Evolutionary conservation across 768 basidiomycete species (phyloP).

Genomic region (Mycena floridula): DNA sequence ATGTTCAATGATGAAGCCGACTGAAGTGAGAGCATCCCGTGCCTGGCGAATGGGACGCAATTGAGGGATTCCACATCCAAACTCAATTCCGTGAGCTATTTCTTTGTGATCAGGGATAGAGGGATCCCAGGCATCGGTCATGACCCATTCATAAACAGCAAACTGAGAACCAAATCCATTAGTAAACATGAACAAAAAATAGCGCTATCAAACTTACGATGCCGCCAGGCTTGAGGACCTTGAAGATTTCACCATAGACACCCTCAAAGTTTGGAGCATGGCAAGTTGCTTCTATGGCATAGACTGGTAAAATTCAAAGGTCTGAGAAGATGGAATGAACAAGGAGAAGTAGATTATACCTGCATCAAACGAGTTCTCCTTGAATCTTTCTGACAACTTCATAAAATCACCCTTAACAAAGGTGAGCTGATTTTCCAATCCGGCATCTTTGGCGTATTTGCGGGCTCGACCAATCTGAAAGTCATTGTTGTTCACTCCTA

Average conservation of each 20-base stretch:
- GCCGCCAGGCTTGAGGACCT: constrained; percentile 94
- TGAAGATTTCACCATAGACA: constrained; percentile 88
- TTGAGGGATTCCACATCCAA: constrained; percentile 96
- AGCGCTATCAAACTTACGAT: constrained; percentile 59
- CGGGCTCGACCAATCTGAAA: constrained; percentile 89
- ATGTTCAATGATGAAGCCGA: constrained; percentile 84
- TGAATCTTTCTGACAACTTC: constrained; percentile 88
- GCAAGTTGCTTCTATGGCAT: constrained; percentile 96
- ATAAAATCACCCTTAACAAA: constrained; percentile 96
- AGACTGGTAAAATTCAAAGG: constrained; percentile 43
- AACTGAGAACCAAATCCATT: constrained; percentile 45
- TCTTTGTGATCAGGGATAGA: constrained; percentile 84
- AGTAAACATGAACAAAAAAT: background rate
- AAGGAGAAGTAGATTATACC: constrained; percentile 46
- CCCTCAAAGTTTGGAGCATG: constrained; percentile 96
- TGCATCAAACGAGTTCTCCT: constrained; percentile 90
- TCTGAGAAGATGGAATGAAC: constrained; percentile 1
- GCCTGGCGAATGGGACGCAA: constrained; percentile 77
- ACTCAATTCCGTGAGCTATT: constrained; percentile 86
- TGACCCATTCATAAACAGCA: constrained; percentile 98
- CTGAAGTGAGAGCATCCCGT: constrained; percentile 69
- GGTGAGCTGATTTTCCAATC: constrained; percentile 67
- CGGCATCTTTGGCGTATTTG: constrained; percentile 72
- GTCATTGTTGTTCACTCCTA: constrained; percentile 94
- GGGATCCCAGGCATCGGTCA: constrained; percentile 94